Base-by-base conservation (phyloP, 768 basidiomycete species). In the Pisolithus marmoratus region DNA sequence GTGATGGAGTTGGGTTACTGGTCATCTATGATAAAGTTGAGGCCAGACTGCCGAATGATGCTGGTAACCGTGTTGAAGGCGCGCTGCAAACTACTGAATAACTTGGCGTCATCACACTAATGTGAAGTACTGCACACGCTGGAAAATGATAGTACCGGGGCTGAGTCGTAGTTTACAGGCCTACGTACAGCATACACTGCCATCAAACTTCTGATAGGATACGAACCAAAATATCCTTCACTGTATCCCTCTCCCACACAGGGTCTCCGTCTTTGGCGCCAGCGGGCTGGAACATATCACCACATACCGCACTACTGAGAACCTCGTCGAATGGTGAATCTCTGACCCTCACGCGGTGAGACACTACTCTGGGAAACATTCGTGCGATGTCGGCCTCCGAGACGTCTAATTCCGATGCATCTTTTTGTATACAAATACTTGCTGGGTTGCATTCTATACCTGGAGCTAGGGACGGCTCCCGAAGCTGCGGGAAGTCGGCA, bases 321-420 rank as follows among this genome's bases (percentile, higher is more conserved):
- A 88, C 67, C 62, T 90, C 85, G 52, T 88, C 85, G 53, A 80
- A 73, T 2, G 85, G 85, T 1, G 85, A 81, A 62, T 82, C 77
- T 36, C 87, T 74, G 50, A 88, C 77, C 46, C 84, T 74, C 54
- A 92, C 61, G 11, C 90, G 83, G 68, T 92, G 90, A 7, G 85
- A 83, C 27, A 91, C 76, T 0, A 84, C 81, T 20, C 86, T 71
- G 34, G 86, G 86, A 55, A 87, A 78, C 26, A 89, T 81, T 53
- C 85, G 76, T 51, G 85, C 85, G 55, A 88, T 75, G 58, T 91
- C 85, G 51, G 83, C 82, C 63, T 88, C 85, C 5, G 84, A 84
- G 4, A 87, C 81, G 52, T 86, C 85, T 55, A 84, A 58, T 34
- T 70, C 61, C 41, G 65, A 60, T 24, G 59, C 58, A 46, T 63